Evolutionary conservation across 2,329 filamentous ascomycete genomes (phyloP), one percentile per base, ranked within the genome.

Genomic region (Ceratocystis colombiana): DNA sequence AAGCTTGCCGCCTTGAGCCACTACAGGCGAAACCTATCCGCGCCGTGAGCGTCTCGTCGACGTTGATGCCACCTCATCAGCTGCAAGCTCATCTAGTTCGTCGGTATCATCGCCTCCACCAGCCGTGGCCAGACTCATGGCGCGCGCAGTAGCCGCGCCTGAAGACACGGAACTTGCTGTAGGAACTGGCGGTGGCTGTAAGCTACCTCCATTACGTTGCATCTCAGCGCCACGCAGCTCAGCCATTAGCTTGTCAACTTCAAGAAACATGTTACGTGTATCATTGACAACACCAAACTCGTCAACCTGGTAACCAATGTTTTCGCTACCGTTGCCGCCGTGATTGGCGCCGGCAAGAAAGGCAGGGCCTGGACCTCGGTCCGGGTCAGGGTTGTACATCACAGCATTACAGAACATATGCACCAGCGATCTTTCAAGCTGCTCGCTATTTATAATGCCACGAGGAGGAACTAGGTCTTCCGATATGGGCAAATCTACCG

Each of bases 371-470:
- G 88, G 84, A 0, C 88, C 88, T 30, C 87, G 83, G 70, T 88
- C 80, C 0, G 88, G 86, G 69, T 96, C 90, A 0, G 89, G 86
- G 71, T 97, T 97, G 79, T 96, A 99, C 94, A 99, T 97, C 75
- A 96, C 88, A 20, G 94, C 93, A 72, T 97, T 97, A 70, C 91
- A 90, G 74, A 97, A 96, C 89, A 97, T 96, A 71, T 95, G 89
- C 71, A 95, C 90, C 10, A 97, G 79, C 74, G 97, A 93, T 70
- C 91, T 90, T 75, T 97, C 93, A 17, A 97, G 81, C 74, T 97
- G 94, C 1, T 88, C 85, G 63, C 89, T 92, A 75, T 97, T 97
- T 75, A 97, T 89, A 71, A 97, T 96, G 22, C 87, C 90, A 71
- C 86, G 89, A 0, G 94, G 93, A 1, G 93, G 90, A 1, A 93